Base-by-base conservation (phyloP, 2,329 filamentous ascomycete genomes). In the Colletotrichum lindemuthianum region DNA sequence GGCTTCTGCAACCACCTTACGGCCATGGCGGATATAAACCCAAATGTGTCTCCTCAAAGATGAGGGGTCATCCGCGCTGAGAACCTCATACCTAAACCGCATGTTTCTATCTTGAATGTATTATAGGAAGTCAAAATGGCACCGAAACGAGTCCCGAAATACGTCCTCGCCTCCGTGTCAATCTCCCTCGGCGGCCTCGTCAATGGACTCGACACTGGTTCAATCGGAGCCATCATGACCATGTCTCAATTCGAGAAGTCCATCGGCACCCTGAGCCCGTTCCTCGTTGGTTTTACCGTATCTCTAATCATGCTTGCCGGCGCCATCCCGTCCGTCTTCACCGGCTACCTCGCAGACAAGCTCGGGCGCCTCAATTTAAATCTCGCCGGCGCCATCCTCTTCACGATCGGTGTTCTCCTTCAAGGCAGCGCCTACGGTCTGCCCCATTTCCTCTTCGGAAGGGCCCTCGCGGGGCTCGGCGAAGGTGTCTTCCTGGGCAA, bases 261-360 rank as follows among this genome's bases (percentile, higher is more conserved):
- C 8, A 37, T 88, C 50, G 86, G 85, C 1, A 69, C 71, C 6
- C 76, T 86, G 40, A 84, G 84, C 0, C 76, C 86, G 1, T 81
- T 80, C 0, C 72, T 88, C 5, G 82, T 84, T 57, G 87, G 87
- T 0, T 77, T 89, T n/a, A 82, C 85, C 2, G 85, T 90, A 4
- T 88, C 87, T 0, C 80, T 81, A 2, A 85, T 90, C 60, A 75
- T 89, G 55, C 78, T 90, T 33, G 82, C 86, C 0, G 87, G 85
- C 3, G 83, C 82, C 0, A 70, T 88, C 12, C 83, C 86, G n/a
- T 86, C 86, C 0, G 76, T 89, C 40, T 84, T 88, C 60, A 85
- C 84, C 0, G 82, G 88, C 0, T 79, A 84, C 65, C 77, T 89
- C 3, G 83, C 79, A 6, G 83, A 83, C 69, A 77, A 72, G 67